Percentiles rank a stretch among this genome's conserved stretches.
Evolutionary conservation across 192 early-diverging fungal genomes (phyloP).

Genomic region (Lobosporangium transversale): DNA sequence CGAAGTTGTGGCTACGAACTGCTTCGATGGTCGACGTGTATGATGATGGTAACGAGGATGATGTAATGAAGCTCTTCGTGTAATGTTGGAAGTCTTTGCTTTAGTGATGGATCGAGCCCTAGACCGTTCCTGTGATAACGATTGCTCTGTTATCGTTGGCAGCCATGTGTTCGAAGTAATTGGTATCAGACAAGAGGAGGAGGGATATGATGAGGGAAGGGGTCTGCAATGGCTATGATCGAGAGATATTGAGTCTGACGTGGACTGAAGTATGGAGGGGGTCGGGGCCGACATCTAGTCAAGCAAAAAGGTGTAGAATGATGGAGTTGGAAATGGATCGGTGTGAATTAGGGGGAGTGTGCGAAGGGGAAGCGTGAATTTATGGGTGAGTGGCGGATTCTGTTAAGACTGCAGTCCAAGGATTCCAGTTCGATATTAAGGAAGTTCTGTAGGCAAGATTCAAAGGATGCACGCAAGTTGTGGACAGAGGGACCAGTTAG

Average conservation of each 20-base stretch:
- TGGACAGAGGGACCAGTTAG: too few species aligned
- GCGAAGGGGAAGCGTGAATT: neutral
- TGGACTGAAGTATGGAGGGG: slow-evolving; percentile 10
- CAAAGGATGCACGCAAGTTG: too few species aligned
- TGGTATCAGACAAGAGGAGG: neutral
- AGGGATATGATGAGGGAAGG: neutral
- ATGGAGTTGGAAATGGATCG: neutral
- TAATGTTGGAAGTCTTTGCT: slow-evolving; percentile 22
- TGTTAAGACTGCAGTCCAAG: neutral
- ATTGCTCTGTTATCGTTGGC: neutral
- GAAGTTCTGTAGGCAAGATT: neutral
- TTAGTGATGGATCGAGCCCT: slow-evolving; percentile 8
- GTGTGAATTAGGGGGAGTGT: neutral
- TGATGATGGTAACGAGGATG: slow-evolving; percentile 19
- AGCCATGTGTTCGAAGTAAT: slow-evolving; percentile 13
- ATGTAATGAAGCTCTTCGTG: slow-evolving; percentile 3
- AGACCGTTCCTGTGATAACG: neutral
- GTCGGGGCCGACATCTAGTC: slow-evolving; percentile 31
- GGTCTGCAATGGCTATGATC: neutral
- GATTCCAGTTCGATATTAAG: neutral
- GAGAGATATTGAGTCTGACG: slow-evolving; percentile 10
- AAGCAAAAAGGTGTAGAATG: neutral
- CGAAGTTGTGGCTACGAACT: slow-evolving; percentile 36
- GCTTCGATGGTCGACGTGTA: slow-evolving; percentile 18
- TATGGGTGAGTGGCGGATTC: neutral